Percentiles rank a stretch among this genome's conserved stretches.
Evolutionary conservation across 2,329 filamentous ascomycete species (phyloP).

Genomic region (Arthroderma sp.): DNA sequence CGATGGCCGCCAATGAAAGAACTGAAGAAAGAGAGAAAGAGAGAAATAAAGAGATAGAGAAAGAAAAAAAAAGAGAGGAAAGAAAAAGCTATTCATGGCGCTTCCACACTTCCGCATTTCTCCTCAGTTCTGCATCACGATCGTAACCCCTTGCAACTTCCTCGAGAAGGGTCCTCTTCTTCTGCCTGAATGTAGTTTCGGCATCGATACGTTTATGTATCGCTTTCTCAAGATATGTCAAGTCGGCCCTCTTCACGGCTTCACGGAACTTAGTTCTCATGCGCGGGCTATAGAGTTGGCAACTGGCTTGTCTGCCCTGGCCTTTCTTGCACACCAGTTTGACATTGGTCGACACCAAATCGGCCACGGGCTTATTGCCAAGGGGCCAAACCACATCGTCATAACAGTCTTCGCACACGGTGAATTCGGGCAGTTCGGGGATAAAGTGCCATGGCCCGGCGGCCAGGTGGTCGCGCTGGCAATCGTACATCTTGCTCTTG

Average conservation of each 20-base stretch:
- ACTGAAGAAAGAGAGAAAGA: neutral
- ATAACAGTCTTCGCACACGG: slow-evolving; percentile 79
- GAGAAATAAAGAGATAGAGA: neutral
- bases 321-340: slow-evolving; percentile 44
- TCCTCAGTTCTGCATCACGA: slow-evolving; percentile 33
- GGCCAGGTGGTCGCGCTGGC: slow-evolving; percentile 49
- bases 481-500: slow-evolving; percentile 48
- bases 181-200: slow-evolving; percentile 46
- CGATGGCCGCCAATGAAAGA: too few relatives aligned
- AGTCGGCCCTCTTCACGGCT: slow-evolving; percentile 54
- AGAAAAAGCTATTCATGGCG: slow-evolving; percentile 31
- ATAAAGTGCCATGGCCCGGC: slow-evolving; percentile 67
- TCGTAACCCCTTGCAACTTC: slow-evolving; percentile 49
- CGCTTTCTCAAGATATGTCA: slow-evolving; percentile 49
- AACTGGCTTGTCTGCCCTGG: slow-evolving; percentile 36
- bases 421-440: slow-evolving; percentile 60
- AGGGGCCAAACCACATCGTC: slow-evolving; percentile 63
- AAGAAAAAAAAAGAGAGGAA: neutral
- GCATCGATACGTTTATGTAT: slow-evolving; percentile 46
- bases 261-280: slow-evolving; percentile 64
- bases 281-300: slow-evolving; percentile 66
- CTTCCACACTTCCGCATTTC: slow-evolving; percentile 40
- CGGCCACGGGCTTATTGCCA: slow-evolving; percentile 43
- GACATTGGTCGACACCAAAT: slow-evolving; percentile 14
- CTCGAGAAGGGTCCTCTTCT: slow-evolving; percentile 39